A percentile compares a stretch with the other conserved stretches of the same genome.
These are phyloP conservation scores for Scenedesmus sp. DNA, from an alignment of 163 green algal genomes.

Conservation along the genomic window DNA sequence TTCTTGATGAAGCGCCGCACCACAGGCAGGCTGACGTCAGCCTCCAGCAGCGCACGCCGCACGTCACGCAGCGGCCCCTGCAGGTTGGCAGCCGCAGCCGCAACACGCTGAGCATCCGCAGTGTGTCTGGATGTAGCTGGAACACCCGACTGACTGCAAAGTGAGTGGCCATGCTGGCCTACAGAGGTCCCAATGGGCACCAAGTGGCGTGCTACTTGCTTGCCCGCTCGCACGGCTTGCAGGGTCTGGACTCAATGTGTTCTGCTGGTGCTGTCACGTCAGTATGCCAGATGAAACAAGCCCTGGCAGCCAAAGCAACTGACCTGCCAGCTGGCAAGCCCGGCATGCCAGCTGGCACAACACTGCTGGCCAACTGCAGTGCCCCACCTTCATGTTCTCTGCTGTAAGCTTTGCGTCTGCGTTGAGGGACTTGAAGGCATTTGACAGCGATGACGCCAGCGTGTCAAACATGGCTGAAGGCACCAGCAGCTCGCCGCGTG, in stretches of 20 bases:
- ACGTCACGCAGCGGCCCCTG: conserved; percentile 92
- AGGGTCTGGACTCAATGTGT: no score
- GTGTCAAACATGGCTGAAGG: conserved; percentile 85
- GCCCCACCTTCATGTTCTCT: conserved; percentile 94
- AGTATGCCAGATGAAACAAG: background rate
- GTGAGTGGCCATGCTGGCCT: no score
- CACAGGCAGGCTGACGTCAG: conserved; percentile 95
- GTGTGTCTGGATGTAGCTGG: no score
- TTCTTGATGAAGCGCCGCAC: conserved; percentile 95
- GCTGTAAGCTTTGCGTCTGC: conserved; percentile 78
- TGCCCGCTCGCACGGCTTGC: no score
- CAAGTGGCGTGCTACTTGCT: no score
- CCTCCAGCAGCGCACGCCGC: conserved; percentile 93
- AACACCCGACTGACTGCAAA: no score
- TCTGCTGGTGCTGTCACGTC: no score
- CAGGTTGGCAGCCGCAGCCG: background rate
- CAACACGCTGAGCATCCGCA: background rate
- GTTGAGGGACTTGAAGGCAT: conserved; percentile 90
- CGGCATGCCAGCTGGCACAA: background rate
- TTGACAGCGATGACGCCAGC: conserved; percentile 79
- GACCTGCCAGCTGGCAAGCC: background rate
- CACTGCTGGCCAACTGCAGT: background rate
- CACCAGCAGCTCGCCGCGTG: conserved; percentile 1
- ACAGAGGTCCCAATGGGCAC: no score
- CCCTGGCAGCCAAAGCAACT: background rate